phyloP scores from a whole-genome alignment of 208 protist species.

The Zelonia costaricensis region DNA sequence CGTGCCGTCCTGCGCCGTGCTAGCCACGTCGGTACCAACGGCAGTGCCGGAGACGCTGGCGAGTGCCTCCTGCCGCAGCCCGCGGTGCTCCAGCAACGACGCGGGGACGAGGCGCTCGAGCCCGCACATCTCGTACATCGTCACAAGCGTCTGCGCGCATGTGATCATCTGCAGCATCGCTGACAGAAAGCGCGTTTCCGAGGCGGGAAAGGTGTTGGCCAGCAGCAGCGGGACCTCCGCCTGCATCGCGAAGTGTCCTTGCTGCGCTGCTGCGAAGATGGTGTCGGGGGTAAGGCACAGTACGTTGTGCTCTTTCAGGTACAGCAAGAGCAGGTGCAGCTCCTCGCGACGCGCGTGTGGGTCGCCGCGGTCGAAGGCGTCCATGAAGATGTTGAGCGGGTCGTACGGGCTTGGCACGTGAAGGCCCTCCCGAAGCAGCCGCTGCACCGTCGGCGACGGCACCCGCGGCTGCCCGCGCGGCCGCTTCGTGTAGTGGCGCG shows the following conservation, averaged over 20 bases:
- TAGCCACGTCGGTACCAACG: neutral
- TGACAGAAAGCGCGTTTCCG: conserved; percentile 64
- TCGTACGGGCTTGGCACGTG: conserved; percentile 19
- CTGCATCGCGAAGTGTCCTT: conserved; percentile 56
- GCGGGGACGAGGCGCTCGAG: conserved; percentile 30
- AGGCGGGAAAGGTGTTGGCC: conserved; percentile 61
- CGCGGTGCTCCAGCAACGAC: conserved; percentile 10
- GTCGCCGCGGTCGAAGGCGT: conserved; percentile 33
- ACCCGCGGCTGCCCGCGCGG: conserved; percentile 21
- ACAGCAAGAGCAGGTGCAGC: conserved; percentile 18
- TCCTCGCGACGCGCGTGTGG: conserved; percentile 24
- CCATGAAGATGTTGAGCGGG: conserved; percentile 32
- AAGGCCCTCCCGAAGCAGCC: conserved; percentile 13
- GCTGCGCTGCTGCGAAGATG: conserved; percentile 24
- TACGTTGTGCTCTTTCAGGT: conserved; percentile 29
- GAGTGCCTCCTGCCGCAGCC: neutral
- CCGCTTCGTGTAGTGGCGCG: conserved; percentile 19
- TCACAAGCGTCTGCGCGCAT: conserved; percentile 57
- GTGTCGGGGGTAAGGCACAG: conserved; percentile 34
- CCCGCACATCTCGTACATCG: conserved; percentile 56
- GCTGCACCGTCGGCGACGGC: conserved; percentile 9
- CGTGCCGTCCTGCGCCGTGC: neutral
- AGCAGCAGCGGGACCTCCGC: conserved; percentile 61
- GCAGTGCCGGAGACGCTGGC: neutral
- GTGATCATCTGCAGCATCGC: conserved; percentile 52